Evolutionary conservation across 208 protist genomes (phyloP).

Genomic region (Acanthamoeba quina): DNA sequence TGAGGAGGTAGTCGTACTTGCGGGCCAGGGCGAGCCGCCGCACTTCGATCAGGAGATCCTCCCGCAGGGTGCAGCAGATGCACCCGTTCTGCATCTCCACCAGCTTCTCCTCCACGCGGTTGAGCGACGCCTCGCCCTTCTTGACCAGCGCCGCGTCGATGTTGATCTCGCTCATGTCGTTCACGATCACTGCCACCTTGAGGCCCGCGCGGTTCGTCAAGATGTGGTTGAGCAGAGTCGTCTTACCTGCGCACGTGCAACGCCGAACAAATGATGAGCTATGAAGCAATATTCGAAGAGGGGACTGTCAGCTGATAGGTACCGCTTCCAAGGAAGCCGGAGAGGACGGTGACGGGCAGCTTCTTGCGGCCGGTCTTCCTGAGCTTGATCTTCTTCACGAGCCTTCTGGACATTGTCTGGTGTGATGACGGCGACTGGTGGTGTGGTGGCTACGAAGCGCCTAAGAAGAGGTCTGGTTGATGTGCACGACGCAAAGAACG

Average conservation of each 20-base stretch:
- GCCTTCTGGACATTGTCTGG: not conserved
- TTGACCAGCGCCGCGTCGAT: conserved; percentile 87
- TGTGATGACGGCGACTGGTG: too few species aligned
- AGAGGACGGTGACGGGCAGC: conserved; percentile 87
- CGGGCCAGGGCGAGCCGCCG: conserved; percentile 80
- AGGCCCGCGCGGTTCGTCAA: conserved; percentile 83
- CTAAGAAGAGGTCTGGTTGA: too few species aligned
- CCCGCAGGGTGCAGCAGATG: conserved; percentile 92
- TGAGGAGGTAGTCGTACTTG: conserved; percentile 90
- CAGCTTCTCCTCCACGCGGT: conserved; percentile 85
- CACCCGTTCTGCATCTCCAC: conserved; percentile 89
- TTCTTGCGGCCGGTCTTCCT: conserved; percentile 40
- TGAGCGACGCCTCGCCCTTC: conserved; percentile 76
- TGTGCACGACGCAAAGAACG: too few species aligned
- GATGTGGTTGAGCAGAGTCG: conserved; percentile 89
- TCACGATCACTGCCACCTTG: conserved; percentile 88
- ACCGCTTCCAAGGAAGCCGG: conserved; percentile 84
- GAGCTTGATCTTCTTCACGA: conserved; percentile 32
- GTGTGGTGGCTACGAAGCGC: too few species aligned
- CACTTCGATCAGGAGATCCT: conserved; percentile 89
- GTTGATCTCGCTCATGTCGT: conserved; percentile 92
- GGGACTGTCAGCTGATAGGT: too few species aligned
- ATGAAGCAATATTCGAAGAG: not conserved
- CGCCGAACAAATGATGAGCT: not conserved
- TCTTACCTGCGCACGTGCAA: conserved; percentile 83